Percentiles rank a stretch among this genome's conserved stretches.
phyloP scores from a whole-genome alignment of 2,329 filamentous ascomycete species.

The Neodidymelliopsis sp. region DNA sequence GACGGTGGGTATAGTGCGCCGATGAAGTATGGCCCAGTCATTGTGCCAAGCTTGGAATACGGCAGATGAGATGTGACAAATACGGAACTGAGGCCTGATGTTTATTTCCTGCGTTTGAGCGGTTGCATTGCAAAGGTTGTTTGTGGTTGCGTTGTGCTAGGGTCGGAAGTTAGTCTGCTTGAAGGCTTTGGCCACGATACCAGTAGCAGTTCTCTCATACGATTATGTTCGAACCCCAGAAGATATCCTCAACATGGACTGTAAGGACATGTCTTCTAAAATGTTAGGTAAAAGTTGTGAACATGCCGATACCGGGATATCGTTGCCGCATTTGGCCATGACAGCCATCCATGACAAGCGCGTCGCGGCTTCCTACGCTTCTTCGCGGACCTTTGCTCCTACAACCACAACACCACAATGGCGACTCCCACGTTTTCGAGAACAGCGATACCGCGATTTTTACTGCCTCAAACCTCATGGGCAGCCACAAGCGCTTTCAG shows the following conservation, averaged over 20 bases:
- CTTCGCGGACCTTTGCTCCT: slow-evolving; percentile 11
- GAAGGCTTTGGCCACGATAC: not conserved
- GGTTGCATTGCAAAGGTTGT: slow-evolving; percentile 34
- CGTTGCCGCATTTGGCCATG: slow-evolving; percentile 32
- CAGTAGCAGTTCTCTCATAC: not conserved
- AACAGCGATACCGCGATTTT: slow-evolving; percentile 47
- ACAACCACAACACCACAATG: slow-evolving; percentile 37
- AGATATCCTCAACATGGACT: too few species aligned
- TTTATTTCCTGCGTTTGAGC: slow-evolving; percentile 19
- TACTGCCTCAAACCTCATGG: slow-evolving; percentile 50
- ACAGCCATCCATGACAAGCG: slow-evolving; percentile 22
- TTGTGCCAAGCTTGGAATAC: slow-evolving; percentile 75
- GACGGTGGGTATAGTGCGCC: slow-evolving; percentile 81
- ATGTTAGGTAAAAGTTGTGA: too few species aligned
- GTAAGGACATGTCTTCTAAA: too few species aligned
- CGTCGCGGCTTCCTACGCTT: slow-evolving; percentile 12
- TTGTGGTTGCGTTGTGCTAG: not conserved
- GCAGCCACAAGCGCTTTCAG: slow-evolving; percentile 32
- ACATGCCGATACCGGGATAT: slow-evolving; percentile 19
- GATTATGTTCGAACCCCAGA: not conserved
- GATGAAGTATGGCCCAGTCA: slow-evolving; percentile 96
- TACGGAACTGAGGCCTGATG: not conserved
- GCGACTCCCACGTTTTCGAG: slow-evolving; percentile 30
- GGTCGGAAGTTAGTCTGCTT: not conserved
- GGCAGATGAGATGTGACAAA: slow-evolving; percentile 47